Conservation (phyloP, 306 rosid genomes). For the barrel medic (Medicago truncatula) region MtrunA17r5.0-ANR NC_053047.1:7816001-7816500, state of each 20-base stretch:
- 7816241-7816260: slow-evolving; percentile 43
- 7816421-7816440: background rate
- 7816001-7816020: slow-evolving; percentile 13
- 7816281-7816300: slow-evolving; percentile 35
- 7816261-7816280: slow-evolving; percentile 33
- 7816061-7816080: background rate
- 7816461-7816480: background rate
- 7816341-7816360: slow-evolving; percentile 37
- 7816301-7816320: slow-evolving; percentile 46
- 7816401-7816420: slow-evolving; percentile 37
- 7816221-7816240: slow-evolving; percentile 37
- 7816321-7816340: slow-evolving; percentile 38
- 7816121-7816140: slow-evolving; percentile 27
- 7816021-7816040: slow-evolving; percentile 14
- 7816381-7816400: slow-evolving; percentile 34
- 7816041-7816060: background rate
- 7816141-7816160: slow-evolving; percentile 9
- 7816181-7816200: slow-evolving; percentile 1
- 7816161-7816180: background rate
- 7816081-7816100: slow-evolving; percentile 25
- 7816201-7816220: slow-evolving; percentile 18
- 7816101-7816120: slow-evolving; percentile 52
- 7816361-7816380: slow-evolving; percentile 20
- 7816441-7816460: background rate
- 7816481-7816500: background rate